Percentiles rank a stretch among this genome's conserved stretches.
Evolutionary conservation across 345 rosid genomes (phyloP).

Genomic region (Pugionium cornutum): DNA sequence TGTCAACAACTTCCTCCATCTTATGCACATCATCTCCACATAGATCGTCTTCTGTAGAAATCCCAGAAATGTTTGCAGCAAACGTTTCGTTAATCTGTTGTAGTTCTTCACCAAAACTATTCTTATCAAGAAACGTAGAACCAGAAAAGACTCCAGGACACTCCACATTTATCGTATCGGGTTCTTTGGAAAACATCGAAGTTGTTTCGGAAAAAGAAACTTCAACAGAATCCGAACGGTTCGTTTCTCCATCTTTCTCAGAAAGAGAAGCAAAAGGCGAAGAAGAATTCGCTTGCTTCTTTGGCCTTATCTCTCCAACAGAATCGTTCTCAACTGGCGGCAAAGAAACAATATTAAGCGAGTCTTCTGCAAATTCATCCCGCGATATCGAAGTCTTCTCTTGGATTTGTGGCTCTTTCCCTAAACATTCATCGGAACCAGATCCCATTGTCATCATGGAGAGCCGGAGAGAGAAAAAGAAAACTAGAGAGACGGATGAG

Average conservation of each 20-base stretch:
- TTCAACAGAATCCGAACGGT: conserved; percentile 23
- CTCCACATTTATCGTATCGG: conserved; percentile 19
- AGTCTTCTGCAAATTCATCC: conserved; percentile 23
- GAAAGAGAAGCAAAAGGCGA: conserved; percentile 29
- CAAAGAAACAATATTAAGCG: conserved; percentile 29
- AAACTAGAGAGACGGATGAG: neutral
- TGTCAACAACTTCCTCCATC: conserved; percentile 23
- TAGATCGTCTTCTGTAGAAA: conserved; percentile 16
- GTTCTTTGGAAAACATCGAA: conserved; percentile 22
- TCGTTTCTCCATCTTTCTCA: conserved; percentile 37
- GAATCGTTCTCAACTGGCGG: conserved; percentile 26
- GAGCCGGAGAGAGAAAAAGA: neutral
- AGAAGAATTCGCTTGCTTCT: conserved; percentile 39
- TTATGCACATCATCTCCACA: conserved; percentile 16
- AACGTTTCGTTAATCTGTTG: conserved; percentile 13
- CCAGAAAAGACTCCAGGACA: conserved; percentile 25
- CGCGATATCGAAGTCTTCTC: neutral
- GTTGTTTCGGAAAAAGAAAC: conserved; percentile 25
- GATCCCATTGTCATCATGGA: conserved; percentile 24
- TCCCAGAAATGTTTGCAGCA: conserved; percentile 25
- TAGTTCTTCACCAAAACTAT: conserved; percentile 14
- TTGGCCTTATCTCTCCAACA: conserved; percentile 32
- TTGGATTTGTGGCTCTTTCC: neutral
- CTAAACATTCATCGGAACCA: conserved; percentile 18
- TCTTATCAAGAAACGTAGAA: conserved; percentile 37